phyloP scores from a whole-genome alignment of 108 stramenopile genomes.

The Mediolabrus comicus region DNA sequence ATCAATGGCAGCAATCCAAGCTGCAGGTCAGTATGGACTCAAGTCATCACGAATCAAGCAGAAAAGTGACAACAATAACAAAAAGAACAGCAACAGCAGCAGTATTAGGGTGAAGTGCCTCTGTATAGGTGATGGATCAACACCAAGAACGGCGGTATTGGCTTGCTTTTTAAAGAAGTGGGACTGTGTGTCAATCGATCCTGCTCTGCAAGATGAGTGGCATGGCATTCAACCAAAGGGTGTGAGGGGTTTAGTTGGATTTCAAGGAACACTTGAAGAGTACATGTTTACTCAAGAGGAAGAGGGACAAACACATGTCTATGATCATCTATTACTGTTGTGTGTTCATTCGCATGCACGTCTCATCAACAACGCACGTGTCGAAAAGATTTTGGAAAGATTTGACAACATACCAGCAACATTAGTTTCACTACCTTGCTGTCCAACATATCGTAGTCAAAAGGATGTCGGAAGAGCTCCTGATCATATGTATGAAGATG shows the following conservation, averaged over 20 bases:
- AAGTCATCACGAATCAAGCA: no score
- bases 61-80: background rate
- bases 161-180: conserved; percentile 44
- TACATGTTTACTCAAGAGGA: conserved; percentile 10
- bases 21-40: conserved; percentile 29
- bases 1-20: conserved; percentile 54
- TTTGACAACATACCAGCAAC: conserved; percentile 38
- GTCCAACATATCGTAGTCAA: conserved; percentile 43
- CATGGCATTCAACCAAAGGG: conserved; percentile 8
- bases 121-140: conserved; percentile 56
- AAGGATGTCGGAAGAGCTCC: conserved; percentile 45
- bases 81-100: background rate
- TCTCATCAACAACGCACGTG: conserved; percentile 17
- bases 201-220: conserved; percentile 47
- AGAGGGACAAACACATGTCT: background rate
- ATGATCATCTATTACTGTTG: conserved; percentile 42
- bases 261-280: conserved; percentile 45
- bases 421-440: conserved; percentile 50
- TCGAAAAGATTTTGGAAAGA: conserved; percentile 19
- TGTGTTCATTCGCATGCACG: conserved; percentile 64
- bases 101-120: conserved; percentile 29
- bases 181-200: conserved; percentile 54
- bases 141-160: conserved; percentile 47
- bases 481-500: conserved; percentile 50
- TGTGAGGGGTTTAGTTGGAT: conserved; percentile 39